Conservation (phyloP, 345 rosid genomes). For the Lepidium sativum region DNA sequence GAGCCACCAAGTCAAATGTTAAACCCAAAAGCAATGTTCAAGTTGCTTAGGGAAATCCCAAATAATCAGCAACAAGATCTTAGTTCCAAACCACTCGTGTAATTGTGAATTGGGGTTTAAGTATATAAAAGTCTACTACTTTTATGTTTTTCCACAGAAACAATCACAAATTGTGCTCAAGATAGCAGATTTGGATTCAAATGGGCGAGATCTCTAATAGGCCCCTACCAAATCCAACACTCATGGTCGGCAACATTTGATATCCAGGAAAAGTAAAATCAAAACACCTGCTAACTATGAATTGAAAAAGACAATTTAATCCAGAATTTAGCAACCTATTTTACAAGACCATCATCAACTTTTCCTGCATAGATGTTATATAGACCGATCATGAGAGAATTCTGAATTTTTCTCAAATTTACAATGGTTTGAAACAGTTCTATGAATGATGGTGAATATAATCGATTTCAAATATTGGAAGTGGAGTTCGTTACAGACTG, state of each 20-base stretch:
- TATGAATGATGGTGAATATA: too few species aligned
- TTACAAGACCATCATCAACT: too few species aligned
- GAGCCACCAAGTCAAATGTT: constrained; percentile 28
- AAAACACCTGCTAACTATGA: background rate
- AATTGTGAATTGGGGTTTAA: background rate
- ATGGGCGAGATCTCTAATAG: background rate
- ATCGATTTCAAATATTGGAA: too few species aligned
- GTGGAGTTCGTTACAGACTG: too few species aligned
- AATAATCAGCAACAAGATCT: background rate
- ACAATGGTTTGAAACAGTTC: too few species aligned
- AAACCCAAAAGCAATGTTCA: constrained; percentile 46
- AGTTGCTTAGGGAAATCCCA: constrained; percentile 19
- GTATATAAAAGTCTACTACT: background rate
- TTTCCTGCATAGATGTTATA: too few species aligned
- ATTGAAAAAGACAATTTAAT: background rate
- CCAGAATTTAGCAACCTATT: too few species aligned
- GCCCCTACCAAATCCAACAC: background rate
- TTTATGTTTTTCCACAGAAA: background rate
- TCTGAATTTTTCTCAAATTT: too few species aligned
- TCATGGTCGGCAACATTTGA: constrained; percentile 12
- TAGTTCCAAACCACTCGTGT: background rate
- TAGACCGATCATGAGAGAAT: too few species aligned
- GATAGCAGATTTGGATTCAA: background rate
- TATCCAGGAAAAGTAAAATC: background rate
- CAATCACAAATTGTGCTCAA: background rate